phyloP scores from a whole-genome alignment of 2,329 filamentous ascomycete genomes.

The Colletotrichum lupini region DNA sequence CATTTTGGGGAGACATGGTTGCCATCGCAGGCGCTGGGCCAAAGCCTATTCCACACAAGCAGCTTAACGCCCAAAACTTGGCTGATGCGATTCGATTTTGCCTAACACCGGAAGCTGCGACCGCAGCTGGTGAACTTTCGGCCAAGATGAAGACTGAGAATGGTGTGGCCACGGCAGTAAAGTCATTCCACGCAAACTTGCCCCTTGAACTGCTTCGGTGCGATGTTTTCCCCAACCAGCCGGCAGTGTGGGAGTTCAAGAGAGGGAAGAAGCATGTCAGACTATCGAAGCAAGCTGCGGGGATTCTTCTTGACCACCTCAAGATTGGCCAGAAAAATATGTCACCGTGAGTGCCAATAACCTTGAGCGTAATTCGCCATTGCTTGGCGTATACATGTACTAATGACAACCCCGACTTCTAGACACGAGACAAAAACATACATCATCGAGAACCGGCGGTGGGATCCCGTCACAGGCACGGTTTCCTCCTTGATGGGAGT shows the following conservation, averaged over 20 bases:
- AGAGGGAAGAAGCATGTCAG: constrained; percentile 49
- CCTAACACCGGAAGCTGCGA: constrained; percentile 43
- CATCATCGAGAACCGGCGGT: constrained; percentile 46
- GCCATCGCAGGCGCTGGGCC: constrained; percentile 53
- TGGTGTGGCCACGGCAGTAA: constrained; percentile 51
- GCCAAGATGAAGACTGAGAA: constrained; percentile 48
- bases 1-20: constrained; percentile 58
- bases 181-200: constrained; percentile 52
- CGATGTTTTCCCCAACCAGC: constrained; percentile 52
- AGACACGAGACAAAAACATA: constrained; percentile 53
- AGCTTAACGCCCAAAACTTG: constrained; percentile 47
- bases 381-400: accelerated
- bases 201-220: constrained; percentile 48
- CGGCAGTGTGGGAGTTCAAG: constrained; percentile 64
- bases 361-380: too few species aligned
- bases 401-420: constrained; percentile 19
- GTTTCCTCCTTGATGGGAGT: constrained; percentile 36
- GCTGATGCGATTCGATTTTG: constrained; percentile 49
- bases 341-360: not conserved
- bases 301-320: constrained; percentile 61
- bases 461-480: constrained; percentile 45
- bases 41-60: constrained; percentile 49
- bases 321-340: constrained; percentile 48
- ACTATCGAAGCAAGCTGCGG: constrained; percentile 63
- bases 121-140: constrained; percentile 46